These are phyloP conservation scores for Aegilops longissima DNA, from an alignment of 176 grass and related monocot genomes.

Conservation along the genomic window DNA sequence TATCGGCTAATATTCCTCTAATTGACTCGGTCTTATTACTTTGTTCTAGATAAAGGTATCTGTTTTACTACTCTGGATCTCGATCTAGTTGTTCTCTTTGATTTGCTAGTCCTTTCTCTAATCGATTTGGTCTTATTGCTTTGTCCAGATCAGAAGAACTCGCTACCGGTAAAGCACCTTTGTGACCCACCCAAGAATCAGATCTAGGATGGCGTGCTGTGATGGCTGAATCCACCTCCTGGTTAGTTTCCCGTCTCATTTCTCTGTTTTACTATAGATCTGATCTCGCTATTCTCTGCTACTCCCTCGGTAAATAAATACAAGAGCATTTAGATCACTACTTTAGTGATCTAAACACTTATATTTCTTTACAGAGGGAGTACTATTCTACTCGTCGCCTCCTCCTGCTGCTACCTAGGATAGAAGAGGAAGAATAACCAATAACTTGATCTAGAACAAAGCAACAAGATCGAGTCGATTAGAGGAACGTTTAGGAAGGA, in stretches of 20 bases:
- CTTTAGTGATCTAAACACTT: too few species aligned
- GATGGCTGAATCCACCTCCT: neutral
- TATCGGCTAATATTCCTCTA: neutral
- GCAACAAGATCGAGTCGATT: neutral
- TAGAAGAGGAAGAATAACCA: too few species aligned
- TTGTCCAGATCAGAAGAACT: neutral
- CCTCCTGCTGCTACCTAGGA: too few species aligned
- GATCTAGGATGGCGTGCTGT: neutral
- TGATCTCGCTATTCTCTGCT: neutral
- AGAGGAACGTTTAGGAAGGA: neutral
- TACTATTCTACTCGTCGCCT: neutral
- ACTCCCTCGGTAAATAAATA: too few species aligned
- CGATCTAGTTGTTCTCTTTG: neutral
- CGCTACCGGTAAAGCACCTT: neutral
- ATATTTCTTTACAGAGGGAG: too few species aligned
- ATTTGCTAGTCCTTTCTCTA: neutral
- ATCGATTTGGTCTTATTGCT: neutral
- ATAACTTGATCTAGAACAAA: neutral
- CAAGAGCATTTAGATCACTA: too few species aligned
- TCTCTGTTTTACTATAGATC: slow-evolving; percentile 13
- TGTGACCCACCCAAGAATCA: neutral
- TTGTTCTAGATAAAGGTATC: too few species aligned
- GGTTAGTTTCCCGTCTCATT: neutral
- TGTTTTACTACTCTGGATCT: neutral
- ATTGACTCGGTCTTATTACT: too few species aligned